Evolutionary conservation across 2,329 filamentous ascomycete species (phyloP).

Genomic region (Sclerotinia subarctica): DNA sequence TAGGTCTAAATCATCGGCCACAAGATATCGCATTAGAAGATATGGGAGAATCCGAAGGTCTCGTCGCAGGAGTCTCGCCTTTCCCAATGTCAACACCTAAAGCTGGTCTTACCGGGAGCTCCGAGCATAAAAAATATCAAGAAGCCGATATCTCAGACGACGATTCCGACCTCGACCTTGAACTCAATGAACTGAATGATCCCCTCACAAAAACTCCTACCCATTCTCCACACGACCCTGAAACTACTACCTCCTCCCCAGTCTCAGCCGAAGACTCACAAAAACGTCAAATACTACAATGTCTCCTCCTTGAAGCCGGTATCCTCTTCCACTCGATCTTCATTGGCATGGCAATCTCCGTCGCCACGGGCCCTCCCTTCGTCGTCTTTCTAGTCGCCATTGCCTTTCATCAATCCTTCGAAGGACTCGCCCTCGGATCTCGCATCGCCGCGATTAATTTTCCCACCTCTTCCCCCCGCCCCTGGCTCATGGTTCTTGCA

Average conservation of each 20-base stretch:
- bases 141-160: conserved; percentile 33
- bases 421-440: conserved; percentile 80
- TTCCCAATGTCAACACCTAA: conserved; percentile 53
- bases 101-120: conserved; percentile 20
- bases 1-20: conserved; percentile 43
- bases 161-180: conserved; percentile 55
- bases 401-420: conserved; percentile 83
- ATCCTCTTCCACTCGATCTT: conserved; percentile 85
- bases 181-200: conserved; percentile 45
- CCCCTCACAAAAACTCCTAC: background rate
- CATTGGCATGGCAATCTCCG: conserved; percentile 82
- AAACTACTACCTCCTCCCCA: conserved; percentile 35
- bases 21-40: conserved; percentile 51
- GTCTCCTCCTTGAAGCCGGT: conserved; percentile 74
- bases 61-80: conserved; percentile 58
- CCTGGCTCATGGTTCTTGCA: conserved; percentile 75
- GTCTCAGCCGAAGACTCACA: conserved; percentile 51
- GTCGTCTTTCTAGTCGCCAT: conserved; percentile 78
- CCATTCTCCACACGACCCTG: conserved; percentile 26
- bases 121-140: conserved; percentile 36
- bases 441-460: conserved; percentile 84
- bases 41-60: conserved; percentile 50
- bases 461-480: conserved; percentile 66
- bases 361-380: conserved; percentile 75
- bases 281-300: conserved; percentile 69